Conservation (phyloP, 306 rosid genomes). For the Biancaea sappan region DNA sequence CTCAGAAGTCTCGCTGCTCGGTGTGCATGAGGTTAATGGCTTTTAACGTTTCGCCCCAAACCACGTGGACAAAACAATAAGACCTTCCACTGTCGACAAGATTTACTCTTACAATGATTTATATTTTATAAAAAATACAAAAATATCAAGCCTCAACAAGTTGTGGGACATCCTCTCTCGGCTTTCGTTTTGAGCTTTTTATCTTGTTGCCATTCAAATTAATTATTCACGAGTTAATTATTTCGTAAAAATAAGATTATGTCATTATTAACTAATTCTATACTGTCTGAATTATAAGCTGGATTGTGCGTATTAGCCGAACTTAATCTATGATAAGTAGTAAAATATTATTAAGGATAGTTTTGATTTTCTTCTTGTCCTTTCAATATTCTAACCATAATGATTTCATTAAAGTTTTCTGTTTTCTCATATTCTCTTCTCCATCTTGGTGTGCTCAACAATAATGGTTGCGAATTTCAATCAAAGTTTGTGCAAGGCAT, state of each 20-base stretch:
- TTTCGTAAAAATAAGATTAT: too few relatives aligned
- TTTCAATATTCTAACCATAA: neutral
- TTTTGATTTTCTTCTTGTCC: neutral
- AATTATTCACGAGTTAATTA: too few relatives aligned
- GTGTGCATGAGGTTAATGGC: neutral
- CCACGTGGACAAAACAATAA: neutral
- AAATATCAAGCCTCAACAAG: neutral
- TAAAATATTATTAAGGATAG: neutral
- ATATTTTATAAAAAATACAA: neutral
- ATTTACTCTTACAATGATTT: neutral
- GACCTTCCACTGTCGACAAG: neutral
- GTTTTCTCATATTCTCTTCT: slow-evolving; percentile 21
- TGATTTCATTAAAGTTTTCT: neutral
- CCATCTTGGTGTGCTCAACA: slow-evolving; percentile 3
- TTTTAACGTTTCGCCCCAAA: neutral
- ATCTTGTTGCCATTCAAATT: too few relatives aligned
- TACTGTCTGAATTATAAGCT: neutral
- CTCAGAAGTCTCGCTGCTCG: neutral
- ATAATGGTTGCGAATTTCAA: slow-evolving; percentile 18
- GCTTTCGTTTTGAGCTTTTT: too few relatives aligned
- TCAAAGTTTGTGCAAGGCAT: slow-evolving; percentile 5
- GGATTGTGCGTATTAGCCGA: neutral
- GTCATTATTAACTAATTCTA: too few relatives aligned
- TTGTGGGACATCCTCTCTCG: too few relatives aligned
- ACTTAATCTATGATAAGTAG: neutral